Percentiles rank a stretch among this genome's conserved stretches.
Evolutionary conservation across 805 yeast genomes (phyloP).

Genomic region (Candida koratica): DNA sequence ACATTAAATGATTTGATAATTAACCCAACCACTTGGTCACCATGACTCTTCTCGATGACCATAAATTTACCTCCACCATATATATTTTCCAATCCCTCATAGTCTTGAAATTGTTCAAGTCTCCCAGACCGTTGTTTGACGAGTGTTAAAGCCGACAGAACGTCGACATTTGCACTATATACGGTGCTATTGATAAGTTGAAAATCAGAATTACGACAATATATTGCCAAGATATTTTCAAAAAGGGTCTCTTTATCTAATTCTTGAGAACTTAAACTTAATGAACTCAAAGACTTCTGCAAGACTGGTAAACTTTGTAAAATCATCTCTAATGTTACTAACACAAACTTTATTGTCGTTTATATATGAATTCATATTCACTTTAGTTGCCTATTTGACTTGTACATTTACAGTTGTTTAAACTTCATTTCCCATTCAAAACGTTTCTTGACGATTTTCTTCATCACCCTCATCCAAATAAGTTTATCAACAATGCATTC

Average conservation of each 20-base stretch:
- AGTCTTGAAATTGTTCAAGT: neutral
- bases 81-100: neutral
- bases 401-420: neutral
- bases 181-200: slow-evolving; percentile 3
- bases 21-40: slow-evolving; percentile 23
- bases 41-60: slow-evolving; percentile 21
- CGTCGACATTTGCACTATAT: slow-evolving; percentile 8
- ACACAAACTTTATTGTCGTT: no score
- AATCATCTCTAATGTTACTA: neutral
- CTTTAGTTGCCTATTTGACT: no score
- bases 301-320: slow-evolving; percentile 10
- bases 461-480: no score
- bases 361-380: no score
- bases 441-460: no score
- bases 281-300: slow-evolving; percentile 9
- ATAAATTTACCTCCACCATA: neutral
- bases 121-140: neutral
- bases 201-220: slow-evolving; percentile 9
- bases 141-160: slow-evolving; percentile 1
- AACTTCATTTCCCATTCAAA: no score
- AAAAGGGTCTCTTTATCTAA: slow-evolving; percentile 10
- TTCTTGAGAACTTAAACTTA: slow-evolving; percentile 4
- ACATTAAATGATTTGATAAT: slow-evolving; percentile 24
- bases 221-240: slow-evolving; percentile 11
- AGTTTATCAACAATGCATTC: no score